Base-by-base conservation (phyloP, 352 stramenopile genomes). In the Globisporangium takayamanum region DNA sequence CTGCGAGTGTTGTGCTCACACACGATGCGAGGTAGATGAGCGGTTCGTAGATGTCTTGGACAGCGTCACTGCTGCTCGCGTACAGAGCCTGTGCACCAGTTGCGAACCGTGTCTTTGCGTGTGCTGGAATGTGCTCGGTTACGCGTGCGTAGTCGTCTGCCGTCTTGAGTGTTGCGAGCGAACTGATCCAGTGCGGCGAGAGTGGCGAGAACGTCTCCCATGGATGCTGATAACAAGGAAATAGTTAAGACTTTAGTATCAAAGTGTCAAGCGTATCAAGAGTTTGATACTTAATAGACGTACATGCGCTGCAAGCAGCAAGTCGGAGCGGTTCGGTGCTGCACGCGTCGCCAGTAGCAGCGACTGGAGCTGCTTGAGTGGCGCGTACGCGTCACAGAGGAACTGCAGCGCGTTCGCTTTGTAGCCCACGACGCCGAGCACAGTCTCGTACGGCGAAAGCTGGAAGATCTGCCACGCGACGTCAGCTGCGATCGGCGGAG, bases 191-290 rank as follows among this genome's bases (percentile, higher is more conserved):
- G 52, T 92, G 80, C 8, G 69, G 69, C 4, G 79, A 89, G 3
- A 90, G 68, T 3, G 78, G 60, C 30, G 81, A 89, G 60, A 94
- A 88, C n/a, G 80, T 92, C 49, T 94, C 84, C 84, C 84, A 94
- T 7, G 83, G 84, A 53, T 94, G 84, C 84, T 94, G 54, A 46
- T 20, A 42, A 2, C 50, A 20, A n/a, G 14, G 7, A 12, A 2
- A 28, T 33, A 3, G 28, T 33, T 5, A 22, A 22, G 22, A 45
- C 16, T 10, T 45, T 45, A 45, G 15, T 45, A 45, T 45, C 16
- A 18, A 45, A 46, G 6, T 46, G 5, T 6, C 18, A 46, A 10
- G 5, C 7, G 14, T 7, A 20, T 46, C 41, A 46, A 46, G 5
- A 20, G 15, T 7, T 8, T 18, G 15, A 46, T 46, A 15, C 18